A percentile compares a stretch with the other conserved stretches of the same genome.
Conservation (phyloP, 2,329 filamentous ascomycete species). For the Bipolaris victoriae region DNA sequence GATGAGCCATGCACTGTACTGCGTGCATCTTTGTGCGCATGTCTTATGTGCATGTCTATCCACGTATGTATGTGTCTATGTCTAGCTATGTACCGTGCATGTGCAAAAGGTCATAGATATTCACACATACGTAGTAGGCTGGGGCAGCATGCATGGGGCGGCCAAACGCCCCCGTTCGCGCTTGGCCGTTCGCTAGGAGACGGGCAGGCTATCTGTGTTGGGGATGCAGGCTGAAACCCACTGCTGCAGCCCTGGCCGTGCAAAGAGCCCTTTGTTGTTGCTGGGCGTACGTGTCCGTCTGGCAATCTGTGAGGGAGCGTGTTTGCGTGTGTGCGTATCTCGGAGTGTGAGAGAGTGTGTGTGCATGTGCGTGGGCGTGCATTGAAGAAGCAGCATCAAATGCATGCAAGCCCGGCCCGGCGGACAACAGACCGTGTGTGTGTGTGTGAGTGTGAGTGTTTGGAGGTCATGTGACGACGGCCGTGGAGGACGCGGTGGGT, state of each 20-base stretch:
- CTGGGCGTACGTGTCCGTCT: not conserved
- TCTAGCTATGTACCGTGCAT: not conserved
- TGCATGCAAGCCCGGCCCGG: not conserved
- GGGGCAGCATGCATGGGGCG: constrained; percentile 1
- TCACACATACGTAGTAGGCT: not conserved
- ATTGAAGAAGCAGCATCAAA: not conserved
- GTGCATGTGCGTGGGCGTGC: not conserved
- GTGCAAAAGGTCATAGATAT: not conserved
- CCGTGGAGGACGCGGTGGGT: constrained; percentile 11
- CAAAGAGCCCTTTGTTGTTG: not conserved
- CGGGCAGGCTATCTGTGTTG: constrained; percentile 11
- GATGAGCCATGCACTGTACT: too few relatives aligned
- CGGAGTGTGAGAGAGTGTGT: not conserved
- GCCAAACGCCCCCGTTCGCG: constrained; percentile 4
- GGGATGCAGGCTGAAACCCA: constrained; percentile 15
- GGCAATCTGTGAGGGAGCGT: not conserved
- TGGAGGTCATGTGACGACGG: constrained; percentile 17
- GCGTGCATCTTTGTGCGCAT: too few relatives aligned
- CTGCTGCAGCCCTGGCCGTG: constrained; percentile 4
- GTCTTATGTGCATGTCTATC: too few relatives aligned
- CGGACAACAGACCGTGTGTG: not conserved
- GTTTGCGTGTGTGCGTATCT: not conserved
- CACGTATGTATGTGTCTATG: too few relatives aligned
- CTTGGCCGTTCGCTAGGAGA: constrained; percentile 1
- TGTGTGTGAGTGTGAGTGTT: too few relatives aligned